Evolutionary conservation across 2,329 filamentous ascomycete genomes (phyloP).

Genomic region (Aspergillus chevalieri): DNA sequence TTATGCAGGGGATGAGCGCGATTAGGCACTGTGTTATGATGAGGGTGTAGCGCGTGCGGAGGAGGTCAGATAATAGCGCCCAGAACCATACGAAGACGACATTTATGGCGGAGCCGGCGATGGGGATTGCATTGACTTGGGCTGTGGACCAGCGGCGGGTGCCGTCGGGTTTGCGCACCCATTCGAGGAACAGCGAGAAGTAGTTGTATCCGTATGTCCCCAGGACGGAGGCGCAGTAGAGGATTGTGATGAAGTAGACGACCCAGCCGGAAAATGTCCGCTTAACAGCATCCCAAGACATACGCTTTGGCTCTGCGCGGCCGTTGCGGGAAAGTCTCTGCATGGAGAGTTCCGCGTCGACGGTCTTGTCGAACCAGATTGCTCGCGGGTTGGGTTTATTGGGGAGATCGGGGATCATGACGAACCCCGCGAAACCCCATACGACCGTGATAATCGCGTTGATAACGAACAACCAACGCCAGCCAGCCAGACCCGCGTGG

Average conservation of each 20-base stretch:
- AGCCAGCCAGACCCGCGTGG: conserved; percentile 24
- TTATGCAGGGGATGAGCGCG: conserved; percentile 44
- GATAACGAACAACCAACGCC: conserved; percentile 35
- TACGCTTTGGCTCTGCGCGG: conserved; percentile 42
- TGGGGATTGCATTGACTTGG: conserved; percentile 46
- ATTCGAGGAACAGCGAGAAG: conserved; percentile 19
- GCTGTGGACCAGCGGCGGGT: conserved; percentile 38
- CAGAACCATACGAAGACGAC: conserved; percentile 51
- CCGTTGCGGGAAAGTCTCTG: conserved; percentile 40
- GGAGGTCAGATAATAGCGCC: conserved; percentile 47
- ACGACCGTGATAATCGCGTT: conserved; percentile 34
- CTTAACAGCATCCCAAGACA: conserved; percentile 40
- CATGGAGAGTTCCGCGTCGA: conserved; percentile 39
- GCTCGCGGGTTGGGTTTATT: conserved; percentile 24
- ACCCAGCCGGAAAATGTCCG: conserved; percentile 42
- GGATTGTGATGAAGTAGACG: conserved; percentile 40
- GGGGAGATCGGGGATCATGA: conserved; percentile 35
- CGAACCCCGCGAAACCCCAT: conserved; percentile 29
- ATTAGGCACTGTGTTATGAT: conserved; percentile 46
- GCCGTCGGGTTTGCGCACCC: conserved; percentile 32
- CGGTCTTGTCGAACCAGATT: conserved; percentile 29
- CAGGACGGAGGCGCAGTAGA: conserved; percentile 44
- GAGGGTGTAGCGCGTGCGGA: conserved; percentile 47
- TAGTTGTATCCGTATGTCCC: conserved; percentile 41
- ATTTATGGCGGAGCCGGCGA: conserved; percentile 45